These are phyloP conservation scores for Pythium dissotocum DNA, from an alignment of 352 stramenopile species.

Conservation along the genomic window DNA sequence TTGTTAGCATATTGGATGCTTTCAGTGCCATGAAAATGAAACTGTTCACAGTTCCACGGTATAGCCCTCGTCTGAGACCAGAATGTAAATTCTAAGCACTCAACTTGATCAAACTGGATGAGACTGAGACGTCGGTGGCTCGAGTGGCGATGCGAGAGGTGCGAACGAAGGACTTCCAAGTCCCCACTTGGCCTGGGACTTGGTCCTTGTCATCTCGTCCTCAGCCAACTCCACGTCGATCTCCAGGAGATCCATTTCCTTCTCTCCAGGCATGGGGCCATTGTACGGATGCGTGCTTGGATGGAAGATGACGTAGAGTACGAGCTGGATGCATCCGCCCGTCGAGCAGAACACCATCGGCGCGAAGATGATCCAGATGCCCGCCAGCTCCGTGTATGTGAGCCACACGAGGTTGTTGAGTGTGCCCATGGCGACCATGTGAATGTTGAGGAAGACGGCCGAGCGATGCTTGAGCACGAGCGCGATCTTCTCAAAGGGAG, in stretches of 20 bases:
- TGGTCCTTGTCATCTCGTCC: not conserved
- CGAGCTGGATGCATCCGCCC: slow-evolving; percentile 37
- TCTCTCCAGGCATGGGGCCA: slow-evolving; percentile 2
- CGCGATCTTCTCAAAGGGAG: slow-evolving; percentile 58
- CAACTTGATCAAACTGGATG: not conserved
- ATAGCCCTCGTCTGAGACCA: too few relatives aligned
- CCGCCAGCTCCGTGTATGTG: slow-evolving; percentile 40
- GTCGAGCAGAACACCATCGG: slow-evolving; percentile 47
- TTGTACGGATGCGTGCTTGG: slow-evolving; percentile 42
- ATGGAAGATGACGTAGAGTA: slow-evolving; percentile 48
- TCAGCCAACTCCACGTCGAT: slow-evolving; percentile 13
- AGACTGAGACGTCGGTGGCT: not conserved
- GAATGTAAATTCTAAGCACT: not conserved
- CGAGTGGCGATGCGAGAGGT: slow-evolving; percentile 13
- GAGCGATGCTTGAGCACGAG: slow-evolving; percentile 49
- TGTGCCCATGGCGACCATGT: slow-evolving; percentile 47
- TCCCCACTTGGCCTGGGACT: not conserved
- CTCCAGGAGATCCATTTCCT: not conserved
- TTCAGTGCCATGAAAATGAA: too few relatives aligned
- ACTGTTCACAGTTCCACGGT: too few relatives aligned
- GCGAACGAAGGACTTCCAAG: slow-evolving; percentile 7
- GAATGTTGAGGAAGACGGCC: slow-evolving; percentile 47
- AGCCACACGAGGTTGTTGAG: slow-evolving; percentile 56
- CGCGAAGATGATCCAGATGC: slow-evolving; percentile 52
- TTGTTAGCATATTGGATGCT: too few relatives aligned